phyloP scores from a whole-genome alignment of 2,329 filamentous ascomycete species.

The Epichloe gansuensis region DNA sequence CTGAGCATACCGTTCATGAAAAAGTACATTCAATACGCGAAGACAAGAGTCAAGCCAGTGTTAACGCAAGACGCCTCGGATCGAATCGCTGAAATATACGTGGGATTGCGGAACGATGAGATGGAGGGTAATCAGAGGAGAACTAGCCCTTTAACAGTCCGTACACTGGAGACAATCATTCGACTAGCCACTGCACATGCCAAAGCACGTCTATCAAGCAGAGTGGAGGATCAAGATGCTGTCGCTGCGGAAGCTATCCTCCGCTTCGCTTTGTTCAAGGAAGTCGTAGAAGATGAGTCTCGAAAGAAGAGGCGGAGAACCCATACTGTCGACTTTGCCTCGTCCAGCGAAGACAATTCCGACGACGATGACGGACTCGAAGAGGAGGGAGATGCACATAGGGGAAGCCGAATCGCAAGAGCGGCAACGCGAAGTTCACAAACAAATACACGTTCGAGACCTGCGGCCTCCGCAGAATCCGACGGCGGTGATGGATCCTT shows the following conservation, averaged over 20 bases:
- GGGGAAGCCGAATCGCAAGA: constrained; percentile 22
- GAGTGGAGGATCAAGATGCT: constrained; percentile 84
- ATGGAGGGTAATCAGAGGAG: constrained; percentile 87
- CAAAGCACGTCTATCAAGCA: constrained; percentile 76
- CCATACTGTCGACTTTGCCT: constrained; percentile 44
- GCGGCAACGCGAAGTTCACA: constrained; percentile 12
- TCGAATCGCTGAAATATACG: constrained; percentile 83
- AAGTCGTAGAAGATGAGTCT: constrained; percentile 70
- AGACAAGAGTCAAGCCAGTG: constrained; percentile 78
- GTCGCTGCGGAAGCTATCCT: constrained; percentile 79
- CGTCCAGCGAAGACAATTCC: constrained; percentile 44
- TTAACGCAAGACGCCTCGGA: constrained; percentile 86
- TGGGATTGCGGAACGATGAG: constrained; percentile 87
- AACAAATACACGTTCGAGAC: neutral
- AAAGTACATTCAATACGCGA: constrained; percentile 98
- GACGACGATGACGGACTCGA: constrained; percentile 43
- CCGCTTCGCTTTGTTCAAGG: constrained; percentile 93
- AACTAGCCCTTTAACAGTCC: constrained; percentile 89
- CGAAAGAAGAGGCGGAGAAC: constrained; percentile 73
- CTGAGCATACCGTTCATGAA: constrained; percentile 97
- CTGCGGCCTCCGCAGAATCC: constrained; percentile 12
- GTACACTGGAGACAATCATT: constrained; percentile 96
- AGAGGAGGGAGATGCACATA: constrained; percentile 48
- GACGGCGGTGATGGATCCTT: constrained; percentile 19
- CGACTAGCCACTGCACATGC: constrained; percentile 93